Percentiles rank a stretch among this genome's conserved stretches.
phyloP scores from a whole-genome alignment of 352 stramenopile species.

The Phytopythium chamaehyphon region DNA sequence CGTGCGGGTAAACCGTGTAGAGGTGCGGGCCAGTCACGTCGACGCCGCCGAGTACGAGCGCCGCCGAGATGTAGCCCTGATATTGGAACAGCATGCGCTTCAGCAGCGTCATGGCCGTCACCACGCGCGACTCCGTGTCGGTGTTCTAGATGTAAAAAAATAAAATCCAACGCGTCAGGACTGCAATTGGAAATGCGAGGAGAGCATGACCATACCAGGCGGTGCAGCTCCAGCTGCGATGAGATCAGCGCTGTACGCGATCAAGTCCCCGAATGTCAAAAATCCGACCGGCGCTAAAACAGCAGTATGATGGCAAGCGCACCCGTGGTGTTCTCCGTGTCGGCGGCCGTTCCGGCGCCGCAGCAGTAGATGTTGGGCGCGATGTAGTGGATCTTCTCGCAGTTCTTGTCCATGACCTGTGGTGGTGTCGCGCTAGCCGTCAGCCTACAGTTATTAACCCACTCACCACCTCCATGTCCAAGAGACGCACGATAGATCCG shows the following conservation, averaged over 20 bases:
- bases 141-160: slow-evolving; percentile 47
- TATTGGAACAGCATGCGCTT: slow-evolving; percentile 97
- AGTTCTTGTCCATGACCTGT: slow-evolving; percentile 97
- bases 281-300: no score
- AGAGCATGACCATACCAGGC: slow-evolving; percentile 64
- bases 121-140: slow-evolving; percentile 87
- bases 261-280: no score
- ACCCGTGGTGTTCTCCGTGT: slow-evolving; percentile 94
- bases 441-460: neutral
- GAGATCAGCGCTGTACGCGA: slow-evolving; percentile 45
- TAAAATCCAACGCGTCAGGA: neutral
- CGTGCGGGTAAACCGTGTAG: slow-evolving; percentile 98
- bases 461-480: neutral
- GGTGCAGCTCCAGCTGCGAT: slow-evolving; percentile 94
- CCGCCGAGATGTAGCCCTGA: slow-evolving; percentile 95
- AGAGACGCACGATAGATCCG: slow-evolving; percentile 68
- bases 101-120: slow-evolving; percentile 96
- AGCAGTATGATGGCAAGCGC: neutral
- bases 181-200: neutral
- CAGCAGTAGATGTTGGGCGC: slow-evolving; percentile 99
- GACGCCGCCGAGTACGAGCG: slow-evolving; percentile 97
- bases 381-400: slow-evolving; percentile 99
- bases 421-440: slow-evolving; percentile 17
- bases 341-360: slow-evolving; percentile 95
- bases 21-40: slow-evolving; percentile 95